Evolutionary conservation across 2,329 filamentous ascomycete genomes (phyloP).

Genomic region (Paramyrothecium roridum): DNA sequence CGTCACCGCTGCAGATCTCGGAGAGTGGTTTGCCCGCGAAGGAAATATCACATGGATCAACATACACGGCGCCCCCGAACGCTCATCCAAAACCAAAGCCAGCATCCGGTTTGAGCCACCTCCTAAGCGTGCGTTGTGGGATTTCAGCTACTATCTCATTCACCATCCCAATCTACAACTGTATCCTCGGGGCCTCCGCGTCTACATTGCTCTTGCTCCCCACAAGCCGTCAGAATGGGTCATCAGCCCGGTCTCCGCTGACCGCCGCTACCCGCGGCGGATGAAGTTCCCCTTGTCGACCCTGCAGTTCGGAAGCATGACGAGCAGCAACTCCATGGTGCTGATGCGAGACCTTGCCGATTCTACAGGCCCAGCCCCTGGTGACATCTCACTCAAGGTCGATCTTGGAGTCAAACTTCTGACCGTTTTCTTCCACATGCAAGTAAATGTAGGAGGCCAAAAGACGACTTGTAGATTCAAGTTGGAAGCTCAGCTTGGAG

Average conservation of each 20-base stretch:
- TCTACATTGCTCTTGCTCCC: conserved; percentile 9
- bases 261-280: conserved; percentile 22
- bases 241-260: conserved; percentile 11
- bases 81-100: conserved; percentile 23
- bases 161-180: conserved; percentile 12
- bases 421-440: conserved; percentile 24
- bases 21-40: conserved; percentile 45
- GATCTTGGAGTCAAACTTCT: conserved; percentile 25
- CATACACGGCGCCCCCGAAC: conserved; percentile 38
- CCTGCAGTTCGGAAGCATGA: conserved; percentile 62
- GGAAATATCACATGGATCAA: conserved; percentile 57
- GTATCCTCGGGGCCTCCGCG: conserved; percentile 13
- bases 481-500: conserved; percentile 39
- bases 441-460: conserved; percentile 8
- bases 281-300: conserved; percentile 39
- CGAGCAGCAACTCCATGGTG: conserved; percentile 53
- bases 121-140: conserved; percentile 50
- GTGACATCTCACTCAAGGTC: conserved; percentile 22
- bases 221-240: conserved; percentile 10
- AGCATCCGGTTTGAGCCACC: conserved; percentile 57
- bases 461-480: conserved; percentile 29
- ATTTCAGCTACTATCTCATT: conserved; percentile 23
- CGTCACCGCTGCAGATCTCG: conserved; percentile 42
- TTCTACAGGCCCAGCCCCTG: neutral
- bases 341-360: conserved; percentile 42